Evolutionary conservation across 805 yeast species (phyloP), one percentile per base, ranked within the genome.

Genomic region (Cyberlindnera samutprakarnensis): DNA sequence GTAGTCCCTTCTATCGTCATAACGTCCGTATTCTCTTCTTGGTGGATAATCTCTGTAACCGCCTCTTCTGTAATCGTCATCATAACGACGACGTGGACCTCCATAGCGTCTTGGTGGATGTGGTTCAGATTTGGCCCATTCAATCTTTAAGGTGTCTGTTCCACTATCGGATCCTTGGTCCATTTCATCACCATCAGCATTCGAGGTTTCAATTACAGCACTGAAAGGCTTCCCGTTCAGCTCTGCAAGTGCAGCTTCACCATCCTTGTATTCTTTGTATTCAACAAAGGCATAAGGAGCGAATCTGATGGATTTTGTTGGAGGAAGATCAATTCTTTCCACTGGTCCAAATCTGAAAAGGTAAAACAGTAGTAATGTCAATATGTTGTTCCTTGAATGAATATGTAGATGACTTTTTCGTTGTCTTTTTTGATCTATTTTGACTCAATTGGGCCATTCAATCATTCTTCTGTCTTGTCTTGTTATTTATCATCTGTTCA

Each of bases 201-300:
- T 57, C 26, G 61, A 56, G 6, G 18, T 16, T 1, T 68, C 63
- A 23, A 69, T 51, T n/a, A n/a, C n/a, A n/a, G n/a, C n/a, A n/a
- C n/a, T n/a, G n/a, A n/a, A n/a, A 13, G 62, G 60, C 39, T 66
- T 61, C n/a, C 66, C 68, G 39, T 66, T 59, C 30, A 70, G 49
- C 27, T 53, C 59, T 13, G 23, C 15, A 13, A 76, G 45, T 8
- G 80, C 78, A 23, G 61, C 61, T 41, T 72, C 73, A 41, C 78
- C 73, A 47, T 70, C 75, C 40, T 67, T 71, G 12, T 57, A 46
- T 31, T 58, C 64, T 41, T 66, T 62, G 51, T 65, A 76, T 47
- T 75, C 79, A 17, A 76, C 81, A 54, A 75, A 76, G 7, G 80
- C 83, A 46, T 64, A 76, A 44, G 74, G 76, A 39, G 71, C 64